Base-by-base conservation (phyloP, 495 filamentous ascomycete species). In the Lindgomyces ingoldianus region DNA sequence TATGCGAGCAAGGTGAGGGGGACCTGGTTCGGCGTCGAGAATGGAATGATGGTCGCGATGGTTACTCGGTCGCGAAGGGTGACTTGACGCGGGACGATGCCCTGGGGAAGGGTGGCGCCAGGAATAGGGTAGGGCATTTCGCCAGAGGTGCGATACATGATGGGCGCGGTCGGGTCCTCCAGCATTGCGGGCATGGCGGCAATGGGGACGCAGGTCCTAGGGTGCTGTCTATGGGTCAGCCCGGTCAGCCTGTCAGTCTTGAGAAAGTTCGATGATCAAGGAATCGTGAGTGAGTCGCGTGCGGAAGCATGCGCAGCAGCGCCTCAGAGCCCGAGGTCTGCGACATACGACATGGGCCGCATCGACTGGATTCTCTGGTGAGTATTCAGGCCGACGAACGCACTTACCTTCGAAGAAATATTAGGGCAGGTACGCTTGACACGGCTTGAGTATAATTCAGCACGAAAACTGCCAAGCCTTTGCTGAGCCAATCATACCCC, bases 1-100 rank as follows among this genome's bases (percentile, higher is more conserved):
- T 95, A 95, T 52, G 79, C 81, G 25, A 97, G 79, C 24, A 98
- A 80, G 1, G 87, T 85, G 24, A 82, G 75, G 16, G 94, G 93
- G 4, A 96, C 85, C 60, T 92, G 82, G 51, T 84, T 79, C 25
- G 83, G 81, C 19, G 89, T 88, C 33, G 86, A 85, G 74, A 97
- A 92, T 9, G 94, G 94, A 45, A 98, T 83, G 56, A 98, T 81
- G 8, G 94, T 96, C 18, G 94, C 94, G 57, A 91, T 85, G 3
- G 93, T 96, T 54, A 93, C 87, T 44, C 92, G 86, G 72, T 98
- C 93, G 51, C 92, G 84, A 45, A 98, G 85, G 1, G 89, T 96
- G 30, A 98, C 91, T 74, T 90, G 89, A 61, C 91, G 89, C 24
- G 91, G 87, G 39, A 79, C 76, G 67, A 98, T 87, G 60, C 84